Percentiles rank a stretch among this genome's conserved stretches.
These are phyloP conservation scores for Yamadazyma olivae DNA, from an alignment of 805 yeast species.

Conservation along the genomic window DNA sequence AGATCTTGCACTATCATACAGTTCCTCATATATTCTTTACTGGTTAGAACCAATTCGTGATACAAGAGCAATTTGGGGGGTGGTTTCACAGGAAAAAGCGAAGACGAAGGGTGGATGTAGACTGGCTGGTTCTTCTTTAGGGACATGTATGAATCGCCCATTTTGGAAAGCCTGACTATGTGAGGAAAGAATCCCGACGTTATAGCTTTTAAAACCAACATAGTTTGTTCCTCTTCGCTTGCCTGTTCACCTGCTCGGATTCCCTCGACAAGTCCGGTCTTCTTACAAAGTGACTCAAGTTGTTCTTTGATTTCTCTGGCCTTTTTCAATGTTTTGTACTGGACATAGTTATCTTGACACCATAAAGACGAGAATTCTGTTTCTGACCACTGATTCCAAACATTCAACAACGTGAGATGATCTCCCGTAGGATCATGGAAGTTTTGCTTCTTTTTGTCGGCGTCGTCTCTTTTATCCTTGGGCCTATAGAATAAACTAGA, in stretches of 20 bases:
- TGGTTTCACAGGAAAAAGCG: conserved; percentile 60
- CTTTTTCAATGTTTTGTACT: conserved; percentile 66
- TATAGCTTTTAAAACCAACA: conserved; percentile 48
- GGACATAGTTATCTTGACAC: conserved; percentile 84
- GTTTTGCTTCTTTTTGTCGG: conserved; percentile 58
- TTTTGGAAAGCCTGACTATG: conserved; percentile 53
- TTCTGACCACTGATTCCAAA: conserved; percentile 75
- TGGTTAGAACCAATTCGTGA: conserved; percentile 79
- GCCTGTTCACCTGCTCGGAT: neutral
- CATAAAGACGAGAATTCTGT: conserved; percentile 67
- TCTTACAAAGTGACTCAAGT: conserved; percentile 55
- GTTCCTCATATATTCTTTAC: conserved; percentile 85
- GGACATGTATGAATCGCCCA: conserved; percentile 69
- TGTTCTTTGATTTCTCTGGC: conserved; percentile 73
- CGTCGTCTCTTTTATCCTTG: conserved; percentile 59
- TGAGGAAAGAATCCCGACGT: conserved; percentile 71
- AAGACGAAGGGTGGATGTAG: conserved; percentile 82
- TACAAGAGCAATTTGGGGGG: conserved; percentile 74
- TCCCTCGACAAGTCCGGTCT: conserved; percentile 41
- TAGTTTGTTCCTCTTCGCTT: conserved; percentile 5
- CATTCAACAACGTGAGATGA: conserved; percentile 69
- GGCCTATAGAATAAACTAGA: conserved; percentile 70
- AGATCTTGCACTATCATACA: conserved; percentile 68
- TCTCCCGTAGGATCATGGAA: conserved; percentile 67
- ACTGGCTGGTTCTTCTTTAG: conserved; percentile 70